phyloP scores from a whole-genome alignment of 495 filamentous ascomycete genomes.

The Penicillium odoratum region DNA sequence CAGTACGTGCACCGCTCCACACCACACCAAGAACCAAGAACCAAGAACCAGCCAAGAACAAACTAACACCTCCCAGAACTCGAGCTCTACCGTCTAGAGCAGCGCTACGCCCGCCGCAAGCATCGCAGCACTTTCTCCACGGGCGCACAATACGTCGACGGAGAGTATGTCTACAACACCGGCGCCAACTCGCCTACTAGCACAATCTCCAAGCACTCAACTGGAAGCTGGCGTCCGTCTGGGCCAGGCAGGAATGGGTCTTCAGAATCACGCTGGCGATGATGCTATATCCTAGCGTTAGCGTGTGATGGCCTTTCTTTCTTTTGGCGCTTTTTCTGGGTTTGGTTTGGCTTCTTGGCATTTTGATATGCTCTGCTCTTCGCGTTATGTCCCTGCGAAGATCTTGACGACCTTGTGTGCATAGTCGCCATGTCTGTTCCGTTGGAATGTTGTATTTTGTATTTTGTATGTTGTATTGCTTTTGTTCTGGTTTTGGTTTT shows the following conservation, averaged over 20 bases:
- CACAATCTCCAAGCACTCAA: conserved; percentile 45
- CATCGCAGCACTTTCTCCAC: conserved; percentile 83
- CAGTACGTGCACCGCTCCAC: conserved; percentile 39
- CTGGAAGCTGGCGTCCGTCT: conserved; percentile 41
- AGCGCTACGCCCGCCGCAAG: conserved; percentile 84
- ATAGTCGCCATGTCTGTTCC: conserved; percentile 16
- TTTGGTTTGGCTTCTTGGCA: neutral
- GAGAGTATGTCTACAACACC: conserved; percentile 76
- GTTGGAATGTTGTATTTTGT: conserved; percentile 9
- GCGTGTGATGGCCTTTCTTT: neutral
- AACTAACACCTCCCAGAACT: conserved; percentile 47
- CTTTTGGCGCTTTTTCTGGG: neutral
- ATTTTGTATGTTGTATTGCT: conserved; percentile 3
- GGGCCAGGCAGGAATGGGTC: conserved; percentile 33
- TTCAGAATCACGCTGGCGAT: conserved; percentile 33
- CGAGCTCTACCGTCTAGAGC: conserved; percentile 89
- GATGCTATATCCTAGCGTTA: neutral
- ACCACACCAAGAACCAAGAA: neutral
- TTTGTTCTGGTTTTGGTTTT: conserved; percentile 5
- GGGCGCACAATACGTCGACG: conserved; percentile 86
- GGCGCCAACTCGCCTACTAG: conserved; percentile 40
- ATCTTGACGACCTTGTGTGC: conserved; percentile 17
- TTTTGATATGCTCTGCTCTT: conserved; percentile 16
- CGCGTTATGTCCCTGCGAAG: conserved; percentile 26
- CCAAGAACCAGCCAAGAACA: neutral